phyloP scores from a whole-genome alignment of 352 stramenopile species.

The Phytophthora fragariaefolia region DNA sequence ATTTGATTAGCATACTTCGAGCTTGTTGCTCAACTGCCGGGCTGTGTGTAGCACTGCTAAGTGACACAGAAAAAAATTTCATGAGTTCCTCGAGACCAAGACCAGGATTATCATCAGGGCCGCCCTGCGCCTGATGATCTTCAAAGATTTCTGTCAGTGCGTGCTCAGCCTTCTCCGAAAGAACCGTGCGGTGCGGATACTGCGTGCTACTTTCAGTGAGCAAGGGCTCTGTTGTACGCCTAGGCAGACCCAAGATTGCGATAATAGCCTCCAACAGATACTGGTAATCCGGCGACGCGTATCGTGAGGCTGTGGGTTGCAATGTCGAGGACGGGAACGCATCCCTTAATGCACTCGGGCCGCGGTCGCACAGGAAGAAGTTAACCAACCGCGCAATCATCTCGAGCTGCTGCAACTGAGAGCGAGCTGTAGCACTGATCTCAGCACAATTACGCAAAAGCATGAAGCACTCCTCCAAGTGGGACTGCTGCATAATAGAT shows the following conservation, averaged over 20 bases:
- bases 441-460: constrained; percentile 81
- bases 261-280: constrained; percentile 90
- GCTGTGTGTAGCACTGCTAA: constrained; percentile 58
- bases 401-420: constrained; percentile 59
- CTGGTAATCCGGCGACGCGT: constrained; percentile 87
- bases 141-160: constrained; percentile 83
- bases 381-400: constrained; percentile 86
- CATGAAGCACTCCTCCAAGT: constrained; percentile 90
- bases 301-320: constrained; percentile 49
- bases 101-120: constrained; percentile 24
- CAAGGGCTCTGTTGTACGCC: constrained; percentile 66
- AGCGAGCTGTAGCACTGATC: constrained; percentile 54
- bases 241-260: constrained; percentile 78
- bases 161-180: constrained; percentile 77
- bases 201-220: constrained; percentile 71
- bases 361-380: constrained; percentile 82
- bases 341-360: constrained; percentile 66
- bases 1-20: constrained; percentile 72
- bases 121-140: constrained; percentile 56
- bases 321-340: constrained; percentile 73
- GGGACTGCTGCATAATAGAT: constrained; percentile 76
- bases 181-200: constrained; percentile 69
- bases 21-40: constrained; percentile 71
- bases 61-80: constrained; percentile 74
- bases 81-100: constrained; percentile 69